Conservation (phyloP, 139 green algal genomes). For the Picochlorum sp. region DNA sequence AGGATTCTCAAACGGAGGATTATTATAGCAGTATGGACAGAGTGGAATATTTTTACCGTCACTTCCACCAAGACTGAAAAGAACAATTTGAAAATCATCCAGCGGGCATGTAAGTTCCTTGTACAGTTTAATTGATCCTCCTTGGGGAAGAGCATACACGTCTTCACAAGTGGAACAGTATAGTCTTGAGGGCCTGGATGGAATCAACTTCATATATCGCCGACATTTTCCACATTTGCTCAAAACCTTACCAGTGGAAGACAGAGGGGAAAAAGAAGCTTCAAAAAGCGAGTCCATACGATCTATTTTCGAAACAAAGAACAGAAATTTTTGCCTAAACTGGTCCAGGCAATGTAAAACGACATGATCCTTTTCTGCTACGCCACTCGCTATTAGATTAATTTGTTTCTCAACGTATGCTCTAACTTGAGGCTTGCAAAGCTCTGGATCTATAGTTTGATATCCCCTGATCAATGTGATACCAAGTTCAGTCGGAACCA, state of each 20-base stretch:
- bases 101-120: slow-evolving; percentile 70
- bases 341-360: slow-evolving; percentile 57
- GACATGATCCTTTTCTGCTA: slow-evolving; percentile 59
- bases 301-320: slow-evolving; percentile 63
- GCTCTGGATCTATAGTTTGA: slow-evolving; percentile 44
- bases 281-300: slow-evolving; percentile 90
- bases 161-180: slow-evolving; percentile 86
- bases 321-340: slow-evolving; percentile 64
- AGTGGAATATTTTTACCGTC: slow-evolving; percentile 75
- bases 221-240: slow-evolving; percentile 76
- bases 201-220: slow-evolving; percentile 79
- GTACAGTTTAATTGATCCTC: slow-evolving; percentile 73
- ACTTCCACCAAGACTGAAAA: slow-evolving; percentile 64
- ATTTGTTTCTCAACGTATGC: slow-evolving; percentile 80
- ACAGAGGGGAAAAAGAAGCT: slow-evolving; percentile 70
- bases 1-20: slow-evolving; percentile 68
- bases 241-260: slow-evolving; percentile 59
- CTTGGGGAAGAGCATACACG: slow-evolving; percentile 69
- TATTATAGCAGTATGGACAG: slow-evolving; percentile 83
- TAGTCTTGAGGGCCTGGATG: slow-evolving; percentile 55
- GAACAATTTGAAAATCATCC: slow-evolving; percentile 76
- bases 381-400: slow-evolving; percentile 55
- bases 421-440: slow-evolving; percentile 62
- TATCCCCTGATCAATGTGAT: slow-evolving; percentile 57
- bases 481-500: slow-evolving; percentile 77